phyloP scores from a whole-genome alignment of 257 asterid genomes.

The Fraxinus cuspidata region DNA sequence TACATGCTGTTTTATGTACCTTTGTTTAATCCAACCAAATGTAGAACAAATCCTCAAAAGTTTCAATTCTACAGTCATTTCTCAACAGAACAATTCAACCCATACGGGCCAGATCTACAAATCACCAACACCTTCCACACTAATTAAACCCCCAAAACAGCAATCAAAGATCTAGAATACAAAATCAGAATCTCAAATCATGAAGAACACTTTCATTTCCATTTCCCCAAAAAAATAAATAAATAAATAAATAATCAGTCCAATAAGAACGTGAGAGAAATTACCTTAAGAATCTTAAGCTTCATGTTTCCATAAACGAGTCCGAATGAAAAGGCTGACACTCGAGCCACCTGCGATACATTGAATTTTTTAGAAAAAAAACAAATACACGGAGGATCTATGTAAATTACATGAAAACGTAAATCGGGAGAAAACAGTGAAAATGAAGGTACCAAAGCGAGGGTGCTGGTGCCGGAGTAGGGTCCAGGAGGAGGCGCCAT shows the following conservation, averaged over 20 bases:
- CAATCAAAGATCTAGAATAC: background rate
- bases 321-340: constrained; percentile 44
- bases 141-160: background rate
- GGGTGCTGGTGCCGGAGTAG: background rate
- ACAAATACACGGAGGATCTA: no score
- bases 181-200: background rate
- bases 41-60: background rate
- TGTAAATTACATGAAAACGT: no score
- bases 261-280: background rate
- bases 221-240: background rate
- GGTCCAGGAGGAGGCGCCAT: background rate
- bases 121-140: background rate
- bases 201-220: background rate
- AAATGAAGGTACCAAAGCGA: background rate
- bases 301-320: constrained; percentile 46
- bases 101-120: background rate
- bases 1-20: background rate
- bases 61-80: background rate
- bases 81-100: background rate
- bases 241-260: background rate
- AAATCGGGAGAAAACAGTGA: no score
- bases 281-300: constrained; percentile 52
- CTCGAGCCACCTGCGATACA: constrained; percentile 46
- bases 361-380: background rate
- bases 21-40: background rate